Conservation (phyloP, 106 monocot genomes). For the Allium fistulosum region DNA sequence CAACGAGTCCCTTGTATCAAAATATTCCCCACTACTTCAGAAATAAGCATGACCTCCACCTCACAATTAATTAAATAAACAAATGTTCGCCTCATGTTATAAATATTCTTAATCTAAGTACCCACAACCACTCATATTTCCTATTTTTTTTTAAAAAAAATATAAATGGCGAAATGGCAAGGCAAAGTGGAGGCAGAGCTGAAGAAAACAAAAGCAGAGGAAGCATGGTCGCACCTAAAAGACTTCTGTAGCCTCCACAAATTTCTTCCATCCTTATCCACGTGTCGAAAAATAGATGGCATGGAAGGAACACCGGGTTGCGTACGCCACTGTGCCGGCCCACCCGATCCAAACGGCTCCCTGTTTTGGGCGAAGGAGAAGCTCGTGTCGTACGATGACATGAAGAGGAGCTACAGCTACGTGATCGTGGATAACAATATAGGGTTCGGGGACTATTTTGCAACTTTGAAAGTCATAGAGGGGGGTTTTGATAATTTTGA, state of each 20-base stretch:
- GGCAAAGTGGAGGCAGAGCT: neutral
- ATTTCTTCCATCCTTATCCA: constrained; percentile 9
- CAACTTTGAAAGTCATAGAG: constrained; percentile 8
- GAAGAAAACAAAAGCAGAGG: neutral
- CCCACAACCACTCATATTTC: neutral
- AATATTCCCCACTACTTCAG: too few species aligned
- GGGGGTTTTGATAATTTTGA: neutral
- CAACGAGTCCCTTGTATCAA: too few species aligned
- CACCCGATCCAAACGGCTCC: neutral
- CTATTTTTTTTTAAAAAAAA: neutral
- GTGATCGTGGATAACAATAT: constrained; percentile 20
- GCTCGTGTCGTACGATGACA: constrained; percentile 8
- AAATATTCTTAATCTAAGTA: neutral
- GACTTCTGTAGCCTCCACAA: constrained; percentile 32
- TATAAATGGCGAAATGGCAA: constrained; percentile 2
- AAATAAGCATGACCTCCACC: too few species aligned
- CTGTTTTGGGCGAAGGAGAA: constrained; percentile 24
- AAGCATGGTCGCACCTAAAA: constrained; percentile 17
- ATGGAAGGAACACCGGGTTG: neutral
- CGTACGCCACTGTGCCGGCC: constrained; percentile 9
- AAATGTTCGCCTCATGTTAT: neutral
- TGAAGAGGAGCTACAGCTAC: constrained; percentile 15
- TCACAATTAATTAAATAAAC: too few species aligned
- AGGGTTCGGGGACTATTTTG: constrained; percentile 16
- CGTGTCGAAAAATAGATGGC: constrained; percentile 13